phyloP scores from a whole-genome alignment of 2,329 filamentous ascomycete species.

The Ceratocystis albifundus region DNA sequence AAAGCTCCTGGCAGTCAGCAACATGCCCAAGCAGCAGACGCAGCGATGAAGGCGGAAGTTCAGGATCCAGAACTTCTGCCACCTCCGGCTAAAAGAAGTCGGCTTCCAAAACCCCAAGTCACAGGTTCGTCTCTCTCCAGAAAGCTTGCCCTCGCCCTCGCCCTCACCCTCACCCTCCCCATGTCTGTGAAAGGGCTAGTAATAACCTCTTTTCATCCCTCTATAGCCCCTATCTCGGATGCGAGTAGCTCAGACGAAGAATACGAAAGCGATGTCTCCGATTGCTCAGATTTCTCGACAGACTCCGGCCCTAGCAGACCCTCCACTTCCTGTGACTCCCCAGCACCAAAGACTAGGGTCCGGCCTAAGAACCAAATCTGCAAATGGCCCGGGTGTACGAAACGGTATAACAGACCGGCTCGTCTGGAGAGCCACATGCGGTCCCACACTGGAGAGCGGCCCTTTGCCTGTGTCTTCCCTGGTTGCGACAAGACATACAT shows the following conservation, averaged over 20 bases:
- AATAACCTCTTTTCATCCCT: background rate
- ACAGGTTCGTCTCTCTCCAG: background rate
- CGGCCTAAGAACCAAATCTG: constrained; percentile 55
- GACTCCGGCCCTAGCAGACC: constrained; percentile 29
- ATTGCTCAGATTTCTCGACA: constrained; percentile 7
- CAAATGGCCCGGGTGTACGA: constrained; percentile 60
- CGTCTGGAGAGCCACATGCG: constrained; percentile 68
- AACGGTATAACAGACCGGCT: constrained; percentile 78
- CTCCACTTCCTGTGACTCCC: constrained; percentile 28
- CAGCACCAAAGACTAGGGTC: constrained; percentile 41
- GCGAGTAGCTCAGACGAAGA: constrained; percentile 16
- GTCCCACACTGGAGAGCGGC: constrained; percentile 74
- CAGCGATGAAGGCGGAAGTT: background rate
- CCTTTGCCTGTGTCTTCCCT: constrained; percentile 58
- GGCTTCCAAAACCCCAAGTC: background rate
- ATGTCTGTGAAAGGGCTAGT: background rate
- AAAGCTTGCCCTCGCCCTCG: too few species aligned
- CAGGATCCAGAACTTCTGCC: background rate
- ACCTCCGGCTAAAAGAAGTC: constrained; percentile 6
- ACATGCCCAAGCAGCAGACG: background rate
- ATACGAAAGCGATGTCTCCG: constrained; percentile 16
- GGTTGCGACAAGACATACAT: constrained; percentile 75
- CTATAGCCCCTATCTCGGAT: background rate
- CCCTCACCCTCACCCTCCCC: too few species aligned
- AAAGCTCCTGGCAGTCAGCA: background rate